Base-by-base conservation (phyloP, 2,329 filamentous ascomycete species). In the Rutstroemia sp. region DNA sequence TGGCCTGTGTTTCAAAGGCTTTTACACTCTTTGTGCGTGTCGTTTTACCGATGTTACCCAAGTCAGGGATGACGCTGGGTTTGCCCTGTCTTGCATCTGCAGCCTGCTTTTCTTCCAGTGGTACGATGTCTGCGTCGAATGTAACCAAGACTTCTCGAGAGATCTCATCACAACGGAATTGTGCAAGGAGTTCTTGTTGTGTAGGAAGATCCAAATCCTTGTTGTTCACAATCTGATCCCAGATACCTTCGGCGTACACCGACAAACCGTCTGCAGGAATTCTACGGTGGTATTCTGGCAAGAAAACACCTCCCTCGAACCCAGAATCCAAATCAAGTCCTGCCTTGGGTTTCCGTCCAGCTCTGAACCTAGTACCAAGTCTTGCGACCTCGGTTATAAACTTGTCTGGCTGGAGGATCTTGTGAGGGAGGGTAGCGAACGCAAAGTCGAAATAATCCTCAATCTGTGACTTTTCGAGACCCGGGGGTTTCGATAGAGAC, bases 401-500 rank as follows among this genome's bases (percentile, higher is more conserved):
- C 71, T 92, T 89, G 23, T 97, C 92, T 3, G 89, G 91, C 69
- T 97, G 92, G 54, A 97, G 80, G 59, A 96, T 91, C 77, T 99
- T 99, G 78, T 99, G 94, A 4, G 94, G 94, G 21, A 99, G 80
- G 0, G 92, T 91, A 49, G 92, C 90, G 69, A 99, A 99, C 54
- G 91, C 92, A 72, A 99, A 97, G 74, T 99, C 94, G 68, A 99
- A 99, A 75, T 97, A 99, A 70, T 99, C 92, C 65, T 94, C 89
- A 62, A 99, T 97, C 57, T 80, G 84, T 19, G 92, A 92, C 63
- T 85, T 84, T 70, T 99, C 94, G 56, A 97, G 79, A 0, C 92
- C 92, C 34, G 85, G 75, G 4, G 94, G 94, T 71, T 99, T 99
- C 42, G 92, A 92, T 59, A 99, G 86, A 49, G 90, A 88, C 2